Conservation (phyloP, 208 protist species). For the Crithidia sp. region DNA sequence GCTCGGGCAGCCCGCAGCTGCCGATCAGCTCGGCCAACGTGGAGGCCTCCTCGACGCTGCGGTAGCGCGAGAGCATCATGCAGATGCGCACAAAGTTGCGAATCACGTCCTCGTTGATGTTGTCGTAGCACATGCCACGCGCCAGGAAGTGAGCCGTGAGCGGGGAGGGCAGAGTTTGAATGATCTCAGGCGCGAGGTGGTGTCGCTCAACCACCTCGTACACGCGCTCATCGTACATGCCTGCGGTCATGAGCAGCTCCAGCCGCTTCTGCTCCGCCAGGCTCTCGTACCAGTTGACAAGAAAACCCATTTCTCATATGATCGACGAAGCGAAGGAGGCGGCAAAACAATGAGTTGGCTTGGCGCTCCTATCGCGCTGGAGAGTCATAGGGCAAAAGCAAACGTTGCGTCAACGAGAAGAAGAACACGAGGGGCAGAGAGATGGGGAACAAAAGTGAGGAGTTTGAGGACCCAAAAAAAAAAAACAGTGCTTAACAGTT, state of each 20-base stretch:
- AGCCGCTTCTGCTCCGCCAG: constrained; percentile 66
- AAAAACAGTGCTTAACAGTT: too few species aligned
- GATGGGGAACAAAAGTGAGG: too few species aligned
- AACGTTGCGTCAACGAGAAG: not conserved
- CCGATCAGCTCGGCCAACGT: constrained; percentile 85
- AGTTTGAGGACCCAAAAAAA: too few species aligned
- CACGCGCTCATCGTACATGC: constrained; percentile 89
- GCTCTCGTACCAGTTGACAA: constrained; percentile 71
- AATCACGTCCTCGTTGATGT: constrained; percentile 77
- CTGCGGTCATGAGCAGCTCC: constrained; percentile 61
- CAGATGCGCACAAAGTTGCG: constrained; percentile 84
- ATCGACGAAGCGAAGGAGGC: too few species aligned
- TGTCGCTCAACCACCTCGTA: constrained; percentile 87
- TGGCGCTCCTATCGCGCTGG: too few species aligned
- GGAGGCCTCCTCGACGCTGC: constrained; percentile 68
- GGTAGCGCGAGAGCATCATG: constrained; percentile 84
- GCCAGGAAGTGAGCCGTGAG: constrained; percentile 74
- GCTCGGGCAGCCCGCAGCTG: constrained; percentile 80
- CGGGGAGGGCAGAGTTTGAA: constrained; percentile 66
- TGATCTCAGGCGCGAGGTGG: constrained; percentile 54
- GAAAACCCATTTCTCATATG: constrained; percentile 50
- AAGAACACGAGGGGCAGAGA: too few species aligned
- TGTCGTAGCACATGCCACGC: constrained; percentile 84
- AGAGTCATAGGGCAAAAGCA: too few species aligned
- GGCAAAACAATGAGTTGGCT: too few species aligned